Evolutionary conservation across 495 filamentous ascomycete species (phyloP).

Genomic region (Rostrohypoxylon terebratum): DNA sequence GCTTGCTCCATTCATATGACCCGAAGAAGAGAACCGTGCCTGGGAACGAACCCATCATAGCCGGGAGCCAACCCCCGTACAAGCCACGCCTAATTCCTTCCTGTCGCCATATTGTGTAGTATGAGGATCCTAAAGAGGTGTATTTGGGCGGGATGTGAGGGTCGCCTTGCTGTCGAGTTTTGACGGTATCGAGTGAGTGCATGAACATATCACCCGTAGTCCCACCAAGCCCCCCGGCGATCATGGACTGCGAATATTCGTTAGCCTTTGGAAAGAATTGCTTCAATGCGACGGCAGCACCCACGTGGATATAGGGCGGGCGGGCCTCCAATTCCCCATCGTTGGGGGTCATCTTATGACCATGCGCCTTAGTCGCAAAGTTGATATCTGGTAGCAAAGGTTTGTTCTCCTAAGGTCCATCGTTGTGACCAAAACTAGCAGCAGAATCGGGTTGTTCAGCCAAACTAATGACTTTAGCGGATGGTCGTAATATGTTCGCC

Average conservation of each 20-base stretch:
- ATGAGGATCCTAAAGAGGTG: slow-evolving; percentile 86
- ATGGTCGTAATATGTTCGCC: slow-evolving; percentile 11
- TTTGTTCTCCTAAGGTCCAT: slow-evolving; percentile 54
- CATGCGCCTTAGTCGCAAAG: slow-evolving; percentile 44
- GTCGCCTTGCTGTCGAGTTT: slow-evolving; percentile 98
- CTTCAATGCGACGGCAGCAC: slow-evolving; percentile 32
- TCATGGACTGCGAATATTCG: slow-evolving; percentile 75
- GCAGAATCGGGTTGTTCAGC: slow-evolving; percentile 25
- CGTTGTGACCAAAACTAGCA: slow-evolving; percentile 45
- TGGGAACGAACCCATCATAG: slow-evolving; percentile 90
- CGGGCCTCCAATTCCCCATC: slow-evolving; percentile 58
- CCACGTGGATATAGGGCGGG: slow-evolving; percentile 61
- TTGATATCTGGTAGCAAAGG: slow-evolving; percentile 48
- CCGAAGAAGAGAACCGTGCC: slow-evolving; percentile 97
- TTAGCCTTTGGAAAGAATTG: slow-evolving; percentile 21
- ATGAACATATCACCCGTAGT: slow-evolving; percentile 96
- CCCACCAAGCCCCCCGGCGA: slow-evolving; percentile 91
- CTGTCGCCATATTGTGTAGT: slow-evolving; percentile 90
- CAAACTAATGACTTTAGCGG: slow-evolving; percentile 2
- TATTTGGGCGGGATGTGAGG: slow-evolving; percentile 92
- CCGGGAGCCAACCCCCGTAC: slow-evolving; percentile 92
- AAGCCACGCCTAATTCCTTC: slow-evolving; percentile 88
- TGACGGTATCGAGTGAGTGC: slow-evolving; percentile 99
- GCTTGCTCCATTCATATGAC: slow-evolving; percentile 94
- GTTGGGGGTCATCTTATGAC: slow-evolving; percentile 56